Evolutionary conservation across 2,329 filamentous ascomycete species (phyloP).

Genomic region (Colletotrichum shisoi): DNA sequence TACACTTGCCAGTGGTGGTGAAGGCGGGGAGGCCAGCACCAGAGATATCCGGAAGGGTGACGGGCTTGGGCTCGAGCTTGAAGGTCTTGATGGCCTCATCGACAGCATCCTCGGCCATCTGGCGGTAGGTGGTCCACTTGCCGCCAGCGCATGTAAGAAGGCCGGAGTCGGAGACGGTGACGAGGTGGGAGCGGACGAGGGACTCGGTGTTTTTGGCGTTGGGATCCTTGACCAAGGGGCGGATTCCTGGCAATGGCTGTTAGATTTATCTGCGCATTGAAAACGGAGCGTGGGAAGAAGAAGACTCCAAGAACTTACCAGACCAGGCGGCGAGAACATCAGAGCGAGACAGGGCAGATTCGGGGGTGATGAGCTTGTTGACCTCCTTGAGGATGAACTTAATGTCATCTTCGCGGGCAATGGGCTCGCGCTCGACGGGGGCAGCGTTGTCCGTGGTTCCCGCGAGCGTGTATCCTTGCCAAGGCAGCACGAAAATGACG

Average conservation of each 20-base stretch:
- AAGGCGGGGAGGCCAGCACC: conserved; percentile 61
- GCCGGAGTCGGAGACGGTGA: conserved; percentile 76
- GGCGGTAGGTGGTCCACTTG: conserved; percentile 89
- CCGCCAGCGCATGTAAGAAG: conserved; percentile 82
- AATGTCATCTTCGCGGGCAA: conserved; percentile 79
- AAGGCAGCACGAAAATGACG: conserved; percentile 87
- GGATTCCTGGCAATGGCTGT: conserved; percentile 59
- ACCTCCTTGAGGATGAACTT: conserved; percentile 84
- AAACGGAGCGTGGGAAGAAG: no score
- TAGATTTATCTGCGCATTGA: not conserved
- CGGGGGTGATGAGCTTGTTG: conserved; percentile 76
- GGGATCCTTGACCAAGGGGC: conserved; percentile 81
- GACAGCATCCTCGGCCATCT: conserved; percentile 87
- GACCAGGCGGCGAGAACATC: conserved; percentile 86
- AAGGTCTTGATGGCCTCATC: conserved; percentile 78
- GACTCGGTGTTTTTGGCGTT: conserved; percentile 84
- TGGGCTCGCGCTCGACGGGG: conserved; percentile 71
- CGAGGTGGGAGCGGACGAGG: conserved; percentile 81
- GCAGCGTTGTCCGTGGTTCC: conserved; percentile 82
- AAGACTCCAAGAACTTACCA: conserved; percentile 55
- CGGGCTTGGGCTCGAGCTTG: conserved; percentile 61
- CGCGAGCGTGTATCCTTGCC: conserved; percentile 86
- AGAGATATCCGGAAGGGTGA: conserved; percentile 69
- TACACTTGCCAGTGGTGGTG: conserved; percentile 73
- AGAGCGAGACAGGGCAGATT: conserved; percentile 75